A percentile compares a stretch with the other conserved stretches of the same genome.
Evolutionary conservation across 805 yeast species (phyloP).

Genomic region (Starmerella floricola): DNA sequence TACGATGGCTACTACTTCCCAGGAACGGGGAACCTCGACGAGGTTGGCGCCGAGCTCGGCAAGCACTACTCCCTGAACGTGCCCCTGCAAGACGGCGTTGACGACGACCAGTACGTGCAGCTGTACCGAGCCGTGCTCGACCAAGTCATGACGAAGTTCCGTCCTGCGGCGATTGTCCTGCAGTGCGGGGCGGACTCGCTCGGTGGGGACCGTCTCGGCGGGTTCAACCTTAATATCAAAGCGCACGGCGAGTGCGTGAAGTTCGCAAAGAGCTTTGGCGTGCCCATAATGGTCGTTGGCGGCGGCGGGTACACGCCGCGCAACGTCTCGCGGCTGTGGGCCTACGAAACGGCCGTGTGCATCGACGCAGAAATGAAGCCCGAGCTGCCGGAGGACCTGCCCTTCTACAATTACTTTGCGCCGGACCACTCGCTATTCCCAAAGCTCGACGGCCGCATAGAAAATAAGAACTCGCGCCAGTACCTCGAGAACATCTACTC

Average conservation of each 20-base stretch:
- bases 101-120: slow-evolving; percentile 59
- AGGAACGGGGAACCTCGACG: slow-evolving; percentile 80
- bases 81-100: slow-evolving; percentile 85
- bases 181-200: slow-evolving; percentile 98
- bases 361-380: slow-evolving; percentile 65
- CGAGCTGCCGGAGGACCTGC: slow-evolving; percentile 61
- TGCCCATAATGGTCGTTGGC: slow-evolving; percentile 88
- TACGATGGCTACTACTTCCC: slow-evolving; percentile 86
- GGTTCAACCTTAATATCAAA: slow-evolving; percentile 81
- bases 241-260: slow-evolving; percentile 96
- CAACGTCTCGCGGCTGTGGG: slow-evolving; percentile 92
- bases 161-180: slow-evolving; percentile 90
- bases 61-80: slow-evolving; percentile 75
- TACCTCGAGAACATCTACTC: slow-evolving; percentile 69
- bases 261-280: slow-evolving; percentile 69
- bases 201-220: slow-evolving; percentile 90
- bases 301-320: slow-evolving; percentile 99
- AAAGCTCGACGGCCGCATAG: slow-evolving; percentile 60
- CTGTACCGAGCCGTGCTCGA: slow-evolving; percentile 69
- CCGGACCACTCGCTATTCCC: slow-evolving; percentile 91
- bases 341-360: slow-evolving; percentile 80
- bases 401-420: slow-evolving; percentile 71
- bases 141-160: slow-evolving; percentile 74
- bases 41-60: slow-evolving; percentile 74
- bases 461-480: slow-evolving; percentile 72